Evolutionary conservation across 139 green algal species (phyloP).

Genomic region (Chlamydomonas urium): DNA sequence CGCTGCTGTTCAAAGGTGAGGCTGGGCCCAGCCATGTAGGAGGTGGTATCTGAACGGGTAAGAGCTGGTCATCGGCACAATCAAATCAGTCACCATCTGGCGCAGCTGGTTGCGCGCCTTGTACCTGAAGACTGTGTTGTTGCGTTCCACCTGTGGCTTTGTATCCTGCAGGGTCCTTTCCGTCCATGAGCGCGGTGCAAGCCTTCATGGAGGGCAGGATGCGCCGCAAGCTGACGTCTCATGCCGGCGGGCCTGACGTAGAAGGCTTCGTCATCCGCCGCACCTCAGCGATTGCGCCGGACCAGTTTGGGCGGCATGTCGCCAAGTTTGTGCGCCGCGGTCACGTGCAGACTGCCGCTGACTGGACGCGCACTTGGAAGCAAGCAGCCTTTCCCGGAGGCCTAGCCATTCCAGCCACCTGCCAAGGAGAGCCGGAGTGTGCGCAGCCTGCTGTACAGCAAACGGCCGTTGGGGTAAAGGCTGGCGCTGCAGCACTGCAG

Average conservation of each 20-base stretch:
- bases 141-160: too few species aligned
- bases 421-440: neutral
- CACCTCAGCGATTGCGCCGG: neutral
- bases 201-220: neutral
- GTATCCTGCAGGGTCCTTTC: slow-evolving; percentile 2
- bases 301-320: neutral
- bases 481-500: too few species aligned
- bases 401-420: neutral
- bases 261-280: slow-evolving; percentile 9
- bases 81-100: too few species aligned
- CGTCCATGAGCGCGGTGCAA: neutral
- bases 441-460: too few species aligned
- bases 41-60: too few species aligned
- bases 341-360: neutral
- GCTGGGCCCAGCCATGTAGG: too few species aligned
- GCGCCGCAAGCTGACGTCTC: neutral
- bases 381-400: neutral
- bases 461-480: too few species aligned
- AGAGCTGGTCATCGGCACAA: too few species aligned
- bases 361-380: neutral
- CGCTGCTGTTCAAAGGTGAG: slow-evolving; percentile 4
- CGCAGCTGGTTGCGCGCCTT: too few species aligned
- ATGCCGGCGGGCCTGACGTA: neutral
- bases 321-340: slow-evolving; percentile 3
- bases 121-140: too few species aligned